Evolutionary conservation across 2,329 filamentous ascomycete genomes (phyloP).

Genomic region (Paecilomyces niveus): DNA sequence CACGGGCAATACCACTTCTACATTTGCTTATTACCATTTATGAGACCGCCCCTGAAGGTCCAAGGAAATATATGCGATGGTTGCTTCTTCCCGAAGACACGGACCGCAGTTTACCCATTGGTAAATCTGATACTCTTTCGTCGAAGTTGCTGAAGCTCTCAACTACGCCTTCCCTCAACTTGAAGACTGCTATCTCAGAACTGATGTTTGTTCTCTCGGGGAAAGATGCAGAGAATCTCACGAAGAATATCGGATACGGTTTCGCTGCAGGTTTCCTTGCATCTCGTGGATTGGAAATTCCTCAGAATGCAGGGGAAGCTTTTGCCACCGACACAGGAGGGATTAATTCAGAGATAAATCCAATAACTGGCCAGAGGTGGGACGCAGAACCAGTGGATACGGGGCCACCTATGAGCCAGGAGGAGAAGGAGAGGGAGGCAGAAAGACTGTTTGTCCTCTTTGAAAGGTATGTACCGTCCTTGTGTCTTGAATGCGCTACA

Average conservation of each 20-base stretch:
- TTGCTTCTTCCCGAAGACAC: conserved; percentile 67
- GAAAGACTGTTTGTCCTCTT: conserved; percentile 86
- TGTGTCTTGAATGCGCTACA: not conserved
- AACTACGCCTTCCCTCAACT: conserved; percentile 64
- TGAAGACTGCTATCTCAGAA: conserved; percentile 67
- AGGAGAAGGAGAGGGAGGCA: conserved; percentile 87
- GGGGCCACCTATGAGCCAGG: conserved; percentile 70
- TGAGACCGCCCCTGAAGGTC: conserved; percentile 56
- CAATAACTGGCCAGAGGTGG: conserved; percentile 77
- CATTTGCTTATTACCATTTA: conserved; percentile 66
- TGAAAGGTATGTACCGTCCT: conserved; percentile 54
- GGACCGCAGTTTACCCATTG: conserved; percentile 71
- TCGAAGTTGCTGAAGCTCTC: conserved; percentile 72
- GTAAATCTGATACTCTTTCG: conserved; percentile 65
- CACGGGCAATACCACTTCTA: conserved; percentile 63
- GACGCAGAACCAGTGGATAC: conserved; percentile 57
- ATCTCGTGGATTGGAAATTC: conserved; percentile 72
- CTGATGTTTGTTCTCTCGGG: conserved; percentile 84
- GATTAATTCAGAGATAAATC: conserved; percentile 53
- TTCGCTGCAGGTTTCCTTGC: conserved; percentile 87
- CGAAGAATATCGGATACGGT: conserved; percentile 89
- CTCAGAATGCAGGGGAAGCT: conserved; percentile 56
- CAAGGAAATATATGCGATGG: conserved; percentile 56
- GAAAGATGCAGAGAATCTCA: conserved; percentile 69
- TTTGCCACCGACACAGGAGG: conserved; percentile 31